Evolutionary conservation across 345 rosid species (phyloP), one percentile per base, ranked within the genome.

Genomic region (Abelmoschus esculentus): DNA sequence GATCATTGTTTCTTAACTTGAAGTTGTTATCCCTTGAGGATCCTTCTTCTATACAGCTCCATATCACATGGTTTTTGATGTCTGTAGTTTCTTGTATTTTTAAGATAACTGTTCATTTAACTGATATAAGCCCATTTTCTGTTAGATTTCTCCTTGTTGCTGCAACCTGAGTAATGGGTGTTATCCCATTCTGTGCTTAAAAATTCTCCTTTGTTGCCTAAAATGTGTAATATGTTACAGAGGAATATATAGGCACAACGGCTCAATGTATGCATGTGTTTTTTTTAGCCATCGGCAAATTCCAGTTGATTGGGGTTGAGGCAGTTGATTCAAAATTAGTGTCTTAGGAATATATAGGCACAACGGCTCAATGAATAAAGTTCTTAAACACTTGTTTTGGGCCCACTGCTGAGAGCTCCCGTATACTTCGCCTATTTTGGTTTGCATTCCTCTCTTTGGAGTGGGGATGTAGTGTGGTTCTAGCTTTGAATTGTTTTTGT

Each of bases 251-350:
- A 22, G 26, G 26, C 26, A 22, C 26, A 22, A 22, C 26, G 64
- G 42, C 64, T 32, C 12, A 60, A 32, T 9, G 0, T 32, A 15
- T n/a, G 0, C 9, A 12, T 32, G 31, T 60, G 40, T 15, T 60
- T 32, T 15, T 3, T 8, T 2, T 14, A 19, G 42, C 42, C 64
- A 32, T 32, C 13, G 44, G 19, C 64, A 13, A 60, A 14, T 9
- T 60, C 44, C 64, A 60, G 64, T 32, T n/a, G 46, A 34, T n/a
- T 61, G 65, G 22, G 26, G 44, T 61, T 61, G 26, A 61, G 34
- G 65, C 22, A 61, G n/a, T 34, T 34, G 44, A 34, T 34, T 32
- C 10, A 18, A 34, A 61, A 61, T 61, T 10, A n/a, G 46, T n/a
- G 12, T 15, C 44, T 36, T 61, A 15, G 46, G 65, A 32, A 17